These are phyloP conservation scores for Panicum virgatum DNA, from an alignment of 202 grass and related monocot genomes.

Conservation along the genomic window DNA sequence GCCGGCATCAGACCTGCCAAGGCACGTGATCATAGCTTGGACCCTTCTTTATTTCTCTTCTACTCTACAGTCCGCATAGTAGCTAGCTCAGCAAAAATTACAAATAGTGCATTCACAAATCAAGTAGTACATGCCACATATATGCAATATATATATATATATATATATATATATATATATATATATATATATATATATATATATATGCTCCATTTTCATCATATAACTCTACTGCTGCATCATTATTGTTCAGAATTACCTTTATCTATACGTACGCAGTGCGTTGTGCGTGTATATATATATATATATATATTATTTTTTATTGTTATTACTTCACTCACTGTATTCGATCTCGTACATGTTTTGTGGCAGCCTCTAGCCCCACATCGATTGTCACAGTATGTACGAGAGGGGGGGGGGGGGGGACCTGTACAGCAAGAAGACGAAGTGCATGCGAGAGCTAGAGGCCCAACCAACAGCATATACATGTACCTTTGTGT, in stretches of 20 bases:
- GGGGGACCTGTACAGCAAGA: slow-evolving; percentile 17
- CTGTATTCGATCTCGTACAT: background rate
- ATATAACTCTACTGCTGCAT: too few species aligned
- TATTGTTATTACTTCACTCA: background rate
- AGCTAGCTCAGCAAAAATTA: background rate
- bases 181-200: too few species aligned
- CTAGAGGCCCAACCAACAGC: background rate
- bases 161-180: too few species aligned
- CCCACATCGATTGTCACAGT: too few species aligned
- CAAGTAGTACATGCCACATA: background rate
- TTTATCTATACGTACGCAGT: background rate
- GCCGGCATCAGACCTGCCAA: slow-evolving; percentile 49
- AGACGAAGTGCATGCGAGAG: background rate
- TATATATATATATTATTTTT: background rate
- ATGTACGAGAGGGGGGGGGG: too few species aligned
- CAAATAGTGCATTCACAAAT: background rate
- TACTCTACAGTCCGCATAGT: background rate
- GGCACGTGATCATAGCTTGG: slow-evolving; percentile 37
- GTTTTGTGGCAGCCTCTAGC: background rate
- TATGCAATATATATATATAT: too few species aligned
- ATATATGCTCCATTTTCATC: too few species aligned
- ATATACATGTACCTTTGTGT: background rate
- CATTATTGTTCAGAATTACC: background rate
- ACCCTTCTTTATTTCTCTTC: background rate
- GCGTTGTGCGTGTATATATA: too few species aligned